Conservation (phyloP, 345 rosid species). For the Fremontodendron californicum region DNA sequence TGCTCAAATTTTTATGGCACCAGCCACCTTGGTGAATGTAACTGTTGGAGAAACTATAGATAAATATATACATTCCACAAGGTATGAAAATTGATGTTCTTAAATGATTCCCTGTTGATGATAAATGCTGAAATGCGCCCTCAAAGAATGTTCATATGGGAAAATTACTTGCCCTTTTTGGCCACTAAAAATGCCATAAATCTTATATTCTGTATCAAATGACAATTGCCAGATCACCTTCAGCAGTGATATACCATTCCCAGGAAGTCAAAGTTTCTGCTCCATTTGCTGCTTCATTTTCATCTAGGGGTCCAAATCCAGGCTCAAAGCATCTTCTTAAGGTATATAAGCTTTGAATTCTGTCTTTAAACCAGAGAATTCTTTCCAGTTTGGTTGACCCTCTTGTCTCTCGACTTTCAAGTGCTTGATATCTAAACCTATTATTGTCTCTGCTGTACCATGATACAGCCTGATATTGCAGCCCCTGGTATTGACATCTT, state of each 20-base stretch:
- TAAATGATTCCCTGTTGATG: conserved; percentile 9
- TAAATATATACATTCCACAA: conserved; percentile 59
- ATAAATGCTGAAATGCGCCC: neutral
- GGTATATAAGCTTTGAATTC: conserved; percentile 30
- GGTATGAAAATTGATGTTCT: conserved; percentile 25
- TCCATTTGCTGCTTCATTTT: conserved; percentile 79
- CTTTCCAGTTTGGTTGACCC: neutral
- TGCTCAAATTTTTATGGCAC: conserved; percentile 77
- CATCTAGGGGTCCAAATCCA: conserved; percentile 90
- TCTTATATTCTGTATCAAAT: no score
- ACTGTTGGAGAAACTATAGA: conserved; percentile 43
- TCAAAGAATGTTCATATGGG: neutral
- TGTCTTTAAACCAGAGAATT: neutral
- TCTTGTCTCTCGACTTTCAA: neutral
- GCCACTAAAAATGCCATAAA: neutral
- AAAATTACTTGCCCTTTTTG: neutral
- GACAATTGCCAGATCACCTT: conserved; percentile 48
- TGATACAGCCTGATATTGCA: conserved; percentile 75
- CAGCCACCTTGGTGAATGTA: conserved; percentile 60
- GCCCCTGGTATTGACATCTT: conserved; percentile 85
- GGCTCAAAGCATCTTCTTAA: conserved; percentile 66
- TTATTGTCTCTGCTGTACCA: neutral
- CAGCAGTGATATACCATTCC: conserved; percentile 59
- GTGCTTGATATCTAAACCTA: neutral
- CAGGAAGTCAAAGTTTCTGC: conserved; percentile 54